These are phyloP conservation scores for Hanseniaspora occidentalis DNA, from an alignment of 805 yeast genomes.

Conservation along the genomic window DNA sequence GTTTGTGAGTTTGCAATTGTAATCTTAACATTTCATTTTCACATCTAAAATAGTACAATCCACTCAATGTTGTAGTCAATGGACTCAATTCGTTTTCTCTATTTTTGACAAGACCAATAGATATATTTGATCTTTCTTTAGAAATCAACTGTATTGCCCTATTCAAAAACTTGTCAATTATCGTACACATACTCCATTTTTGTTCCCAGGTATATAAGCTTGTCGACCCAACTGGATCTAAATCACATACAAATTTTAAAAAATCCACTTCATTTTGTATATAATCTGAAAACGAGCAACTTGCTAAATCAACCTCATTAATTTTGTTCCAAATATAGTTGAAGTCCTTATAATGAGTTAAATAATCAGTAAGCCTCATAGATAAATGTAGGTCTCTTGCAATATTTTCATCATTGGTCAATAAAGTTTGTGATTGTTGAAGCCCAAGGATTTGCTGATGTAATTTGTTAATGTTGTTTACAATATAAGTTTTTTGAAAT, in stretches of 20 bases:
- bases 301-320: background rate
- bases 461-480: slow-evolving; percentile 11
- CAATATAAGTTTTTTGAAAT: slow-evolving; percentile 14
- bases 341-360: background rate
- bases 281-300: background rate
- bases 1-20: background rate
- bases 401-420: background rate
- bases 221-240: background rate
- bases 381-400: slow-evolving; percentile 9
- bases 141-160: slow-evolving; percentile 11
- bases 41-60: slow-evolving; percentile 13
- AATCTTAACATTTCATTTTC: slow-evolving; percentile 15
- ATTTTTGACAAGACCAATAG: slow-evolving; percentile 7
- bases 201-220: background rate
- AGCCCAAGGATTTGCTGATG: slow-evolving; percentile 13
- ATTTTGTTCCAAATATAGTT: background rate
- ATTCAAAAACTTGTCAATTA: slow-evolving; percentile 11
- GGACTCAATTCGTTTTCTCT: slow-evolving; percentile 14
- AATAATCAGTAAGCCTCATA: slow-evolving; percentile 10
- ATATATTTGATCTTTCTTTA: slow-evolving; percentile 7
- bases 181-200: slow-evolving; percentile 15
- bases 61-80: slow-evolving; percentile 18
- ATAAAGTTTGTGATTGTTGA: slow-evolving; percentile 1
- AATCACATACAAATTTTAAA: background rate
- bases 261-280: background rate